A percentile compares a stretch with the other conserved stretches of the same genome.
phyloP scores from a whole-genome alignment of 2,329 filamentous ascomycete species.

The Hymenoscyphus occultus region DNA sequence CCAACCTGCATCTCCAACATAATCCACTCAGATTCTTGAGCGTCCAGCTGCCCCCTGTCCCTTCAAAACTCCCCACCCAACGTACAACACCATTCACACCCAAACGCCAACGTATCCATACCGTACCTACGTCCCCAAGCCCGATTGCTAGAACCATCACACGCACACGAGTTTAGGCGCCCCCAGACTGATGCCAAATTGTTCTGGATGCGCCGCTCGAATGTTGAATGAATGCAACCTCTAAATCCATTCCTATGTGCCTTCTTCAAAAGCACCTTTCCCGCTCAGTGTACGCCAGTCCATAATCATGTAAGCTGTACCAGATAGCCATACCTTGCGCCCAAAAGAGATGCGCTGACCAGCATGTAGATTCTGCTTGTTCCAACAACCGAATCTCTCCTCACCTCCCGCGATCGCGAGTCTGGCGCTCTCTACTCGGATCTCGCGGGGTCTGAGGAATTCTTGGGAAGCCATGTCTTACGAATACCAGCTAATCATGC shows the following conservation, averaged over 20 bases:
- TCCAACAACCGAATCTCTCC: slow-evolving; percentile 86
- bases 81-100: neutral
- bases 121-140: neutral
- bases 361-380: slow-evolving; percentile 74
- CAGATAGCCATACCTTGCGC: slow-evolving; percentile 1
- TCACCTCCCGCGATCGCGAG: slow-evolving; percentile 84
- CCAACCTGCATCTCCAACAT: neutral
- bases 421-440: slow-evolving; percentile 74
- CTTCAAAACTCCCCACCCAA: neutral
- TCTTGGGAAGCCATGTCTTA: slow-evolving; percentile 93
- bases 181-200: slow-evolving; percentile 28
- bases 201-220: slow-evolving; percentile 31
- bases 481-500: slow-evolving; percentile 64
- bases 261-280: slow-evolving; percentile 96
- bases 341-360: slow-evolving; percentile 8
- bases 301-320: slow-evolving; percentile 71
- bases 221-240: slow-evolving; percentile 80
- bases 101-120: neutral
- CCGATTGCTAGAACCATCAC: neutral
- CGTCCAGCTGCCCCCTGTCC: neutral
- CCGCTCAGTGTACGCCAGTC: slow-evolving; percentile 84
- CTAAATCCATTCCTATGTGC: slow-evolving; percentile 97
- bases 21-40: neutral
- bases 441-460: slow-evolving; percentile 85
- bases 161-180: slow-evolving; percentile 16